Base-by-base conservation (phyloP, 2,329 filamentous ascomycete genomes). In the Cadophora sp. region DNA sequence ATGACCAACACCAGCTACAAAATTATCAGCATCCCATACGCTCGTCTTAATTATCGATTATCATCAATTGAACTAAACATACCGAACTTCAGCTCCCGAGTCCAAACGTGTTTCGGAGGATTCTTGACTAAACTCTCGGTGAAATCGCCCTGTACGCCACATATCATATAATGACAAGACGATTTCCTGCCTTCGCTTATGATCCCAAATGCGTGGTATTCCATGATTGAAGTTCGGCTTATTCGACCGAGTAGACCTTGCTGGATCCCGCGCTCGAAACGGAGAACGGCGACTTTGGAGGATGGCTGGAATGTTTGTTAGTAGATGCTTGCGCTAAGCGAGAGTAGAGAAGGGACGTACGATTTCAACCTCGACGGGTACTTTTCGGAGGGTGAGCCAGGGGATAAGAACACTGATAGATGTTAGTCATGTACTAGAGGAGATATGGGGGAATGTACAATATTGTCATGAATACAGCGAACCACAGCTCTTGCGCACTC, bases 171-270 rank as follows among this genome's bases (percentile, higher is more conserved):
- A 70, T 81, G 79, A 69, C 71, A 75, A 1, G 50, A 51, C 16
- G 79, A 76, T 43, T 78, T 77, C 8, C 73, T 75, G 24, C 79
- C 78, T 70, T 80, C 79, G 71, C 78, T 80, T 70, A 81, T 80
- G 67, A 80, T 80, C 11, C 79, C 79, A 64, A 81, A 81, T 11
- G 79, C 79, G 59, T 81, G 79, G 70, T 81, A 81, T 68, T 81
- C 79, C 79, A 81, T 81, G 61, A 81, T 75, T 4, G 79, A 80
- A 4, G 79, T 80, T 48, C 79, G 78, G 71, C 78, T 79, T 73
- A 81, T 80, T 39, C 79, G 73, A 7, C 79, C 79, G 2, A 81
- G 75, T 16, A 81, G 79, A 20, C 79, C 79, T 71, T 81, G 79
- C 70, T 81, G 78, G 76, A 81, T 81, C 33, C 79, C 79, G 39